phyloP scores from a whole-genome alignment of 768 basidiomycete species.

The Tylopilus plumbeoviolaceoides region DNA sequence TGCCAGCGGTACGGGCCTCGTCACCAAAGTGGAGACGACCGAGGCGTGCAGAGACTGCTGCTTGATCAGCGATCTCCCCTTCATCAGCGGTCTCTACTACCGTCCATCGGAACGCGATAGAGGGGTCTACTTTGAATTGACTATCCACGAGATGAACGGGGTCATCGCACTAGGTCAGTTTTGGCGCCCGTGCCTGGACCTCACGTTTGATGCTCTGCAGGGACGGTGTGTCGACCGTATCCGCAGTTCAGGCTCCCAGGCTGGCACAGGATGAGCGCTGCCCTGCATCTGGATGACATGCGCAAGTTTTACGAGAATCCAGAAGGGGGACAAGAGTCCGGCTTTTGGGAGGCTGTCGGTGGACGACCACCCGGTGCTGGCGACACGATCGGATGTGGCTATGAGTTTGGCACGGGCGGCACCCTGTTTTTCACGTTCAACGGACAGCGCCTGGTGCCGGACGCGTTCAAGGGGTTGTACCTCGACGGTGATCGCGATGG shows the following conservation, averaged over 20 bases:
- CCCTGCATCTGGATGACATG: constrained; percentile 65
- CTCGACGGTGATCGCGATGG: constrained; percentile 48
- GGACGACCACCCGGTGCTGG: constrained; percentile 35
- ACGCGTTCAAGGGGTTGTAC: constrained; percentile 50
- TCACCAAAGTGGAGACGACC: constrained; percentile 41
- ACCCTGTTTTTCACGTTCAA: constrained; percentile 56
- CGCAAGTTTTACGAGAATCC: constrained; percentile 72
- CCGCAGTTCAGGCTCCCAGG: constrained; percentile 65
- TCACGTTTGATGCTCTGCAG: constrained; percentile 27
- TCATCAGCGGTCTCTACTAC: constrained; percentile 58
- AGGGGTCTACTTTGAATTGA: constrained; percentile 64
- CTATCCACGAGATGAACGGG: constrained; percentile 53
- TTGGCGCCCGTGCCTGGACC: neutral
- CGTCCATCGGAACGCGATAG: constrained; percentile 38
- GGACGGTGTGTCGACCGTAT: constrained; percentile 62
- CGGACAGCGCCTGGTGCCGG: constrained; percentile 44
- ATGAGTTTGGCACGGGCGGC: constrained; percentile 46
- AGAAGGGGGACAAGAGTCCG: constrained; percentile 56
- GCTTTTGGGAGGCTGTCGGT: constrained; percentile 27
- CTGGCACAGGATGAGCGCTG: constrained; percentile 66
- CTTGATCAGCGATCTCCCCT: constrained; percentile 56
- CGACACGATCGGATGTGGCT: constrained; percentile 62
- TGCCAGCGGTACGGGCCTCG: constrained; percentile 9
- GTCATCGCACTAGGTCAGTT: constrained; percentile 55
- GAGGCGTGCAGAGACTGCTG: constrained; percentile 48